Conservation (phyloP, 108 stramenopile species). For the Aurantiochytrium sp. region DNA sequence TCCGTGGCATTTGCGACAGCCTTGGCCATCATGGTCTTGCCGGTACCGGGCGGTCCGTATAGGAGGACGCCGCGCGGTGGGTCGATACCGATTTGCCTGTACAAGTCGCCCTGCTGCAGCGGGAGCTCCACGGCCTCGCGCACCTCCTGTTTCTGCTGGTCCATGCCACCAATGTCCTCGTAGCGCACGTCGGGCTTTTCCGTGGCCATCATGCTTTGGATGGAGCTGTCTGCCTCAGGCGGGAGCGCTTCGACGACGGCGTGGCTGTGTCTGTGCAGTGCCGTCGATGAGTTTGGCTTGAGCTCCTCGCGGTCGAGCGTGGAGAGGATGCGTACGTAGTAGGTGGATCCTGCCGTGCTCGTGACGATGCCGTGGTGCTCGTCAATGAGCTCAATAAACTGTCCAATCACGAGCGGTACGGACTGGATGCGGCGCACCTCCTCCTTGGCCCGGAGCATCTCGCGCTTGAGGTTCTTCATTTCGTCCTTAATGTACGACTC, state of each 20-base stretch:
- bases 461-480: constrained; percentile 95
- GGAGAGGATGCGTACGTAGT: constrained; percentile 90
- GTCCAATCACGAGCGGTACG: constrained; percentile 96
- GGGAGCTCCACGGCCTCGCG: constrained; percentile 98
- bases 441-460: constrained; percentile 91
- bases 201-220: constrained; percentile 84
- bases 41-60: constrained; percentile 80
- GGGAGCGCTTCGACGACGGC: constrained; percentile 95
- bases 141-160: constrained; percentile 96
- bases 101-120: constrained; percentile 90
- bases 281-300: constrained; percentile 94
- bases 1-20: constrained; percentile 95
- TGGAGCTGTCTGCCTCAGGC: constrained; percentile 93
- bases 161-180: constrained; percentile 98
- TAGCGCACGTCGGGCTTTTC: constrained; percentile 96
- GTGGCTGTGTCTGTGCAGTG: constrained; percentile 93
- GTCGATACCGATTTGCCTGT: constrained; percentile 98
- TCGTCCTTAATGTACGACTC: constrained; percentile 99
- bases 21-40: constrained; percentile 99
- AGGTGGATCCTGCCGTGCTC: constrained; percentile 89
- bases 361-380: constrained; percentile 92
- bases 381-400: constrained; percentile 99
- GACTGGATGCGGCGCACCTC: constrained; percentile 94
- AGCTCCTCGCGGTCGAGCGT: constrained; percentile 92
- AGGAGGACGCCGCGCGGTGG: constrained; percentile 95